Base-by-base conservation (phyloP, 2,329 filamentous ascomycete genomes). In the Epichloe sylvatica region DNA sequence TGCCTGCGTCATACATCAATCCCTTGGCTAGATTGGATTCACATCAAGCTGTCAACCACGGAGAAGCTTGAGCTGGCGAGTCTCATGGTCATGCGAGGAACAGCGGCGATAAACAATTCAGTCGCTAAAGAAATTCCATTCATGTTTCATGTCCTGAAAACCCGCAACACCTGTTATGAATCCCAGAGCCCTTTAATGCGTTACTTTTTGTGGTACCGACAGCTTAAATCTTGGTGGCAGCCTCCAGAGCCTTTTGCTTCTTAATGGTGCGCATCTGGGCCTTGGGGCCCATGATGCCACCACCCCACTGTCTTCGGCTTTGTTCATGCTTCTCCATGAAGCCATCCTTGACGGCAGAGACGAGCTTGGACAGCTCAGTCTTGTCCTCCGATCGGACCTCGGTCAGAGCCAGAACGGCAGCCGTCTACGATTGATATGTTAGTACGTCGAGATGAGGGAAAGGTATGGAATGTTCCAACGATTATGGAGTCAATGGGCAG, bases 371-470 rank as follows among this genome's bases (percentile, higher is more conserved):
- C 61, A 96, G 84, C 81, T 97, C 94, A 62, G 76, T 82, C 86
- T 97, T 97, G 80, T 98, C 94, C 81, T 98, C 92, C 46, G 86
- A 80, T 71, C 92, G 90, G 67, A 96, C 88, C 79, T 98, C 94
- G 55, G 92, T 96, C 63, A 98, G 69, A 63, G 92, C 92, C 62
- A 97, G 80, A 61, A 96, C 92, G 58, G 92, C 92, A 62, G 92
- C 89, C 60, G 92, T 98, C 92, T 88, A 13, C 8, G 33, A 3
- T 11, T 13, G 12, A n/a, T 19, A 7, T 6, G 23, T 53, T 41
- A 48, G 42, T 8, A 50, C 8, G 2, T 42, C 30, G 9, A 36
- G 6, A 19, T 3, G 21, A n/a, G 12, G 8, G 8, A 19, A 8
- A 12, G 12, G 39, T 3, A n/a, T 15, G 17, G 2, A 25, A 9